phyloP scores from a whole-genome alignment of 805 yeast species.

The Barnettozyma vustinii region DNA sequence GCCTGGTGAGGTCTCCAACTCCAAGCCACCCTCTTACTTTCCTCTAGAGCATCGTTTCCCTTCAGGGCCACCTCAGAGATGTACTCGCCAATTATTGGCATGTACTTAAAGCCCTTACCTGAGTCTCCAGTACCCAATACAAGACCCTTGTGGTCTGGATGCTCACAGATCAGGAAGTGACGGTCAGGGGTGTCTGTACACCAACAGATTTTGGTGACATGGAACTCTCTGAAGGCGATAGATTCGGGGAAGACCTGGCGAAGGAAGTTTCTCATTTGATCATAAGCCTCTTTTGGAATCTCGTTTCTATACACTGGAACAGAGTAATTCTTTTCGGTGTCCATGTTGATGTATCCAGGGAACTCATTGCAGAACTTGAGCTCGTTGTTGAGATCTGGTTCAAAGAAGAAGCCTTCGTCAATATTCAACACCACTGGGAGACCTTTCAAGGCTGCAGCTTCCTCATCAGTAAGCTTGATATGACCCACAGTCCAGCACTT shows the following conservation, averaged over 20 bases:
- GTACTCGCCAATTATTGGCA: slow-evolving; percentile 32
- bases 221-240: slow-evolving; percentile 27
- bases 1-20: slow-evolving; percentile 33
- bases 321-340: slow-evolving; percentile 15
- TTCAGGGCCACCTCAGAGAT: slow-evolving; percentile 27
- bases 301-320: slow-evolving; percentile 27
- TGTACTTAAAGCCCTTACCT: slow-evolving; percentile 33
- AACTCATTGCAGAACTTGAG: slow-evolving; percentile 36
- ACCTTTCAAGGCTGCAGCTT: slow-evolving; percentile 26
- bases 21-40: slow-evolving; percentile 26
- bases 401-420: slow-evolving; percentile 38
- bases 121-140: slow-evolving; percentile 34
- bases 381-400: slow-evolving; percentile 32
- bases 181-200: slow-evolving; percentile 34
- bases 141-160: slow-evolving; percentile 25
- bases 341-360: slow-evolving; percentile 31
- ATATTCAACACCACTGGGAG: slow-evolving; percentile 33
- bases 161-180: slow-evolving; percentile 27
- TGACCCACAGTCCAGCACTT: slow-evolving; percentile 40
- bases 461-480: slow-evolving; percentile 30
- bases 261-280: slow-evolving; percentile 29
- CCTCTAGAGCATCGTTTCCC: slow-evolving; percentile 27
- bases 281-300: slow-evolving; percentile 31
- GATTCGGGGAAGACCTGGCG: slow-evolving; percentile 28
- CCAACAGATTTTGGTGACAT: slow-evolving; percentile 30